Conservation (phyloP, 192 early-diverging fungal genomes). For the Umbelopsis sp. region DNA sequence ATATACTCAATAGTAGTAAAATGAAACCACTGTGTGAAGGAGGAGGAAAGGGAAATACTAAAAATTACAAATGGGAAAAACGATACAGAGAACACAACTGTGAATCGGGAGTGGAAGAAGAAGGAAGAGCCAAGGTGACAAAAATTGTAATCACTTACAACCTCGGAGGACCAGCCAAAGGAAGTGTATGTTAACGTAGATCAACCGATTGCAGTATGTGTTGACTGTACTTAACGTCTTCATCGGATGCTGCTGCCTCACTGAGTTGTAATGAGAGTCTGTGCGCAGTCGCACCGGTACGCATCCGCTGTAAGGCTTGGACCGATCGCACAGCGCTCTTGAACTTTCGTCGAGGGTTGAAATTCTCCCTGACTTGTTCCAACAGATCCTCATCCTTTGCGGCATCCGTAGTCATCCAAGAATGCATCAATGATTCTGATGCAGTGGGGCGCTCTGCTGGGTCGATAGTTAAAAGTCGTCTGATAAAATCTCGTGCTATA, state of each 20-base stretch:
- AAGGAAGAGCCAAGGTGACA: background rate
- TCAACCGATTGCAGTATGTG: background rate
- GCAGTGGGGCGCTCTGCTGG: conserved; percentile 76
- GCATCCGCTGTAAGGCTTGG: conserved; percentile 58
- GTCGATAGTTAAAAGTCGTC: conserved; percentile 63
- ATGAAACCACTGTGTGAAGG: too few species aligned
- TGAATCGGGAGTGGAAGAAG: background rate
- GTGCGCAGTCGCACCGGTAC: conserved; percentile 13
- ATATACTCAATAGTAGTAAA: too few species aligned
- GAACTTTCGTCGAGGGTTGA: conserved; percentile 63
- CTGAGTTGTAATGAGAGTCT: background rate
- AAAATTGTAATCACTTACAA: background rate
- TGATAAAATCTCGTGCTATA: conserved; percentile 81
- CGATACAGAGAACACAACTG: background rate
- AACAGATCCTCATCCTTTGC: conserved; percentile 80
- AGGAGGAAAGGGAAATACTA: too few species aligned
- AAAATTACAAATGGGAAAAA: too few species aligned
- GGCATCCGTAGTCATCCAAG: conserved; percentile 72
- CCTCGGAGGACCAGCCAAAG: background rate
- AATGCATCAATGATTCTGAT: conserved; percentile 79
- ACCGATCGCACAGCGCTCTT: conserved; percentile 66
- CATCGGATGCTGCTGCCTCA: background rate
- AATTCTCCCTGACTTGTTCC: conserved; percentile 77
- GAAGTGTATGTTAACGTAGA: background rate
- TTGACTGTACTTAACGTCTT: too few species aligned